Evolutionary conservation across 345 rosid genomes (phyloP).

Genomic region (Boechera stricta): DNA sequence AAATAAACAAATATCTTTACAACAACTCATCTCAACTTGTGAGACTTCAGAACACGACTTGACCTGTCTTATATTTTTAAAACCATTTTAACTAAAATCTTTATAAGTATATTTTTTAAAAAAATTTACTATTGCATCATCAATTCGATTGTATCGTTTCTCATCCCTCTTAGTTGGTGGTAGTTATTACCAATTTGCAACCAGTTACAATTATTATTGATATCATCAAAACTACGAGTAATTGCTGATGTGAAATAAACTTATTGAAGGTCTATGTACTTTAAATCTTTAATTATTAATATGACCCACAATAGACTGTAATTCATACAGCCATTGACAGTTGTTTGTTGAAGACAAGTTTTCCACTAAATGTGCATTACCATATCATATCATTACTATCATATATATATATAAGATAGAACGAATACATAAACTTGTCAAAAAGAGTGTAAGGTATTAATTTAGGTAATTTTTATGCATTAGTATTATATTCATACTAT

Average conservation of each 20-base stretch:
- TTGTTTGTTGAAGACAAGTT: neutral
- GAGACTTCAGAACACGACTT: conserved; percentile 2
- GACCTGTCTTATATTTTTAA: neutral
- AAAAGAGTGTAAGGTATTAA: neutral
- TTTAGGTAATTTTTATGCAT: neutral
- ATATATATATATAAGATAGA: neutral
- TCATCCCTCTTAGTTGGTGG: neutral
- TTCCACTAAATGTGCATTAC: neutral
- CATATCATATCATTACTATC: too few species aligned
- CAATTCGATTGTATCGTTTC: conserved; percentile 12
- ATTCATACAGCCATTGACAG: neutral
- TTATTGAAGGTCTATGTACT: conserved; percentile 2
- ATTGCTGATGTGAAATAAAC: neutral
- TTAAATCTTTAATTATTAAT: neutral
- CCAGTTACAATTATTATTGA: conserved; percentile 8
- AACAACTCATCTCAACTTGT: conserved; percentile 14
- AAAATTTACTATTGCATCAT: neutral
- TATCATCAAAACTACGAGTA: neutral
- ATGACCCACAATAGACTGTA: neutral
- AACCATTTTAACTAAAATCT: neutral
- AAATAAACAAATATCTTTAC: neutral
- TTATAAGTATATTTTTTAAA: neutral
- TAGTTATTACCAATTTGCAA: neutral
- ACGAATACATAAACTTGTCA: neutral
- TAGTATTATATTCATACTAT: neutral